Evolutionary conservation across 495 filamentous ascomycete genomes (phyloP).

Genomic region (Trypethelium eluteriae): DNA sequence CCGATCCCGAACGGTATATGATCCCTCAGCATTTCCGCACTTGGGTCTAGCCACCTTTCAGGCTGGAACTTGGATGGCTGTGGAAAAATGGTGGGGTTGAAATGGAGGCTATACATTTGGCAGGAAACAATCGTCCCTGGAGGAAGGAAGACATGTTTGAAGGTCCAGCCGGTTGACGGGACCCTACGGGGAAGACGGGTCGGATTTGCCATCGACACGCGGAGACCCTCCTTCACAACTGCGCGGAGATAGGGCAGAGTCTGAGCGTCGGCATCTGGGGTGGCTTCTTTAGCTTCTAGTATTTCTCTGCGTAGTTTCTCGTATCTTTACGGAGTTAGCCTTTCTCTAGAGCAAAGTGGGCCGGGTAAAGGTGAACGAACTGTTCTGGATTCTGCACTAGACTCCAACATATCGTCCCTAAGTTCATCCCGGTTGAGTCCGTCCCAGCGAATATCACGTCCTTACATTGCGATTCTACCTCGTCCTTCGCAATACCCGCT

Average conservation of each 20-base stretch:
- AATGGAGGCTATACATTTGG: conserved; percentile 40
- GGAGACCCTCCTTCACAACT: conserved; percentile 41
- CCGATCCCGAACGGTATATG: conserved; percentile 46
- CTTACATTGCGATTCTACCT: conserved; percentile 42
- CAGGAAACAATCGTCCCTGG: conserved; percentile 41
- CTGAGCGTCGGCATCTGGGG: conserved; percentile 28
- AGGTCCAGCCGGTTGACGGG: conserved; percentile 36
- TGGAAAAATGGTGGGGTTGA: conserved; percentile 40
- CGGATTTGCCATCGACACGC: conserved; percentile 45
- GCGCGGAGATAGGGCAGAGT: conserved; percentile 39
- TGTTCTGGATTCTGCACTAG: conserved; percentile 38
- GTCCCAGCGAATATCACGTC: conserved; percentile 35
- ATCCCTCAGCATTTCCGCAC: conserved; percentile 36
- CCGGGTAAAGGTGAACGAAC: conserved; percentile 27
- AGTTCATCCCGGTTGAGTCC: conserved; percentile 43
- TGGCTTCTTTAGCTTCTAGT: conserved; percentile 22
- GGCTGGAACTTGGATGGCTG: conserved; percentile 41
- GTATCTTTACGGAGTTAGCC: conserved; percentile 29
- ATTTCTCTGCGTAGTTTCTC: conserved; percentile 36
- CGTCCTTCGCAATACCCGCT: conserved; percentile 35
- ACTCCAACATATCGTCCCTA: conserved; percentile 40
- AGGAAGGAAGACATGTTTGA: conserved; percentile 37
- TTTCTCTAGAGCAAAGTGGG: not conserved
- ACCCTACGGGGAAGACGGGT: conserved; percentile 44
- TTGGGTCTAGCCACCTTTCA: conserved; percentile 44